Evolutionary conservation across 192 early-diverging fungal species (phyloP).

Genomic region (Jimgerdemannia lactiflua): DNA sequence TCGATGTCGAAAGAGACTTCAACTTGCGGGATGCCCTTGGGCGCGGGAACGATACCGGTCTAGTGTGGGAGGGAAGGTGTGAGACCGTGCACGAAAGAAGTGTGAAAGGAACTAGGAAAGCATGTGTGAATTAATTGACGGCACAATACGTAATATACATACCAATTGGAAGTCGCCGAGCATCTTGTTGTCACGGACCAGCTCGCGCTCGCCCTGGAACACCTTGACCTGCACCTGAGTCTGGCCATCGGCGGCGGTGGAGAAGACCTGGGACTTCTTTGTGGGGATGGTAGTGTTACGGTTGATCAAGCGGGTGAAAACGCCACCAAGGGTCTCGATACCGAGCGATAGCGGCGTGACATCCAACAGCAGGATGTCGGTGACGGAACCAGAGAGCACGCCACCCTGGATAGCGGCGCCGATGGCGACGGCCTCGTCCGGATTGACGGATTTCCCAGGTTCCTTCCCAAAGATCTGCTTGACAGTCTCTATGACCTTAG

Average conservation of each 20-base stretch:
- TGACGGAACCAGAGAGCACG: slow-evolving; percentile 94
- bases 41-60: slow-evolving; percentile 90
- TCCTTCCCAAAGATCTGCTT: slow-evolving; percentile 87
- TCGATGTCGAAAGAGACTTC: slow-evolving; percentile 99
- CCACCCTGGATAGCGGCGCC: slow-evolving; percentile 99
- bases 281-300: slow-evolving; percentile 99
- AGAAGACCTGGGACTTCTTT: slow-evolving; percentile 99
- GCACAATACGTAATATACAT: neutral
- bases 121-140: neutral
- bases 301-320: slow-evolving; percentile 96
- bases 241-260: slow-evolving; percentile 97
- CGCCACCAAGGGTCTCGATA: slow-evolving; percentile 98
- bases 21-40: slow-evolving; percentile 96
- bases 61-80: neutral
- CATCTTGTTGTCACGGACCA: slow-evolving; percentile 96
- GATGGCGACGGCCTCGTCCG: slow-evolving; percentile 98
- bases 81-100: neutral
- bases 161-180: slow-evolving; percentile 97
- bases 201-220: slow-evolving; percentile 98
- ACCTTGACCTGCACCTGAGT: slow-evolving; percentile 98
- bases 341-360: slow-evolving; percentile 98
- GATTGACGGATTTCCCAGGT: slow-evolving; percentile 94
- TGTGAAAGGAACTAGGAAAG: neutral
- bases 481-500: slow-evolving; percentile 94
- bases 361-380: slow-evolving; percentile 93